A percentile compares a stretch with the other conserved stretches of the same genome.
Evolutionary conservation across 371 early-diverging fungal species (phyloP).

Genomic region (Apophysomyces ossiformis): DNA sequence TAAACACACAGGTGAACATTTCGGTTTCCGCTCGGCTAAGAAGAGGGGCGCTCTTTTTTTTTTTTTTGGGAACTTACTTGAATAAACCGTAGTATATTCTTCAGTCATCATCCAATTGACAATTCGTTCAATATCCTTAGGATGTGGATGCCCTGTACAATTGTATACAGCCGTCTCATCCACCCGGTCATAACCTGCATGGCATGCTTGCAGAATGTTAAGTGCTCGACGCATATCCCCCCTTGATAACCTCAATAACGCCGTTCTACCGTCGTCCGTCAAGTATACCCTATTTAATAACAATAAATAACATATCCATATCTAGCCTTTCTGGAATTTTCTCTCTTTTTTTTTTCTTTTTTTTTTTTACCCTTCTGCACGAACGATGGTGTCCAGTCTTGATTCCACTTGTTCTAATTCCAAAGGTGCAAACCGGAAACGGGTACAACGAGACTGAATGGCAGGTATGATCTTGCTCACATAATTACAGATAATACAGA

Average conservation of each 20-base stretch:
- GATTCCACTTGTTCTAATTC: conserved; percentile 73
- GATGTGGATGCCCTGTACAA: conserved; percentile 92
- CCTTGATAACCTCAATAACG: conserved; percentile 78
- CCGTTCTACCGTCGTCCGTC: conserved; percentile 80
- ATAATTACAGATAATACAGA: conserved; percentile 99
- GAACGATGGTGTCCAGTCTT: conserved; percentile 76
- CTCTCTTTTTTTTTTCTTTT: too few species aligned
- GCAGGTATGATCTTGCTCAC: conserved; percentile 98
- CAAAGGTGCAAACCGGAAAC: conserved; percentile 97
- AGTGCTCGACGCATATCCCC: conserved; percentile 98
- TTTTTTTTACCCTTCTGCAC: conserved; percentile 66
- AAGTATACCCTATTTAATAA: conserved; percentile 67
- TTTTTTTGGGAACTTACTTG: conserved; percentile 57
- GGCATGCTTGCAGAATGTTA: conserved; percentile 92
- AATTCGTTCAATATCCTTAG: conserved; percentile 83
- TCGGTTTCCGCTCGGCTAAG: not conserved
- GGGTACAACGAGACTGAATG: conserved; percentile 97
- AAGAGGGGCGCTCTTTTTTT: not conserved
- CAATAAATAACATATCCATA: too few species aligned
- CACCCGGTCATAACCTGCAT: conserved; percentile 81
- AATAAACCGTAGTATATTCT: conserved; percentile 79
- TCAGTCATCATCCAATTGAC: conserved; percentile 80
- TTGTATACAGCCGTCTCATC: conserved; percentile 83
- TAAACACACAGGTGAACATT: not conserved
- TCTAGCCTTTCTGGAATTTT: too few species aligned